Evolutionary conservation across 495 filamentous ascomycete species (phyloP), one percentile per base, ranked within the genome.

Genomic region (Cladorrhinum samala): DNA sequence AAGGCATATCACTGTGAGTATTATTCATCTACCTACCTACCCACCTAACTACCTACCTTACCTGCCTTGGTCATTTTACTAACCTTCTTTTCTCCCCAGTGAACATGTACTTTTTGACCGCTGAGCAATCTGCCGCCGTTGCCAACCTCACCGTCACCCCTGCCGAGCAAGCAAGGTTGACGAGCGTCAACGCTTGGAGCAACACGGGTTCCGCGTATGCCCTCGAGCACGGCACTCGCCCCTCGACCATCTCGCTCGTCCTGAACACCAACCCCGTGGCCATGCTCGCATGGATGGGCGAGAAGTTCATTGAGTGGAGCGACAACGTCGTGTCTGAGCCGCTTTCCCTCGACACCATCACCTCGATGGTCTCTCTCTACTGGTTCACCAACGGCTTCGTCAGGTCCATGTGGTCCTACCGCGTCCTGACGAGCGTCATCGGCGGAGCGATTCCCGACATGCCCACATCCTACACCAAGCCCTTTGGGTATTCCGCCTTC

Each of bases 271-370:
- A 63, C 44, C 85, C 85, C 1, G 53, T 89, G 1, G 80, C 82
- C 0, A 68, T 87, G 19, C 69, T 89, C 2, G 77, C 82, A 21
- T 89, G 85, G 81, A 67, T 85, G 46, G 84, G 81, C 18, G 85
- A 88, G 64, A 88, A 89, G 59, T 80, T 81, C 57, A 55, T 85
- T 17, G 75, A 78, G 40, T 87, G 84, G 85, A 69, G 72, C 4
- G 83, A 87, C 52, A 54, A 56, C 9, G 55, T 56, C 2, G 65
- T 68, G 1, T 65, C 75, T 5, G 14, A 13, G 1, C 23, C 23
- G 13, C 73, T 82, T 1, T 44, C 72, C 5, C 49, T 78, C 2
- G 69, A 84, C 17, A 73, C 66, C 5, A 84, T 89, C 27, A 71
- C 87, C 3, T 74, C 78, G 24, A 64, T 71, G 1, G 70, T 85